Evolutionary conservation across 2,329 filamentous ascomycete species (phyloP), one percentile per base, ranked within the genome.

Genomic region (Teratosphaeria nubilosa): DNA sequence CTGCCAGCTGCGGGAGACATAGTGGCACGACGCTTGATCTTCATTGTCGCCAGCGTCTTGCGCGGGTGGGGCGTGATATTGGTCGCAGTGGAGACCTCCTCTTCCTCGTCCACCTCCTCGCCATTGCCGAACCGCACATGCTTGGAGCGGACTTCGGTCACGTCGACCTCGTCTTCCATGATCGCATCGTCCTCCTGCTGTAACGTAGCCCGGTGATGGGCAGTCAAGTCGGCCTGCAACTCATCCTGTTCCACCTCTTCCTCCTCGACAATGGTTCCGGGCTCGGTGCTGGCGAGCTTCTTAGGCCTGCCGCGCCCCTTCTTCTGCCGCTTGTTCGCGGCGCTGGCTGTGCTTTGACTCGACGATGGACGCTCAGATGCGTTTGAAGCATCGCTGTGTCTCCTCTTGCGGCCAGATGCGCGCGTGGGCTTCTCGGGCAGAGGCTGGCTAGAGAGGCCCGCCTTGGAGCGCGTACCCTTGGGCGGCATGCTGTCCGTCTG

Each of bases 31-130:
- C 69, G 69, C 61, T 67, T 70, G 51, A 70, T 54, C 6, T 66
- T 58, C 61, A 66, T 62, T 20, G 41, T 22, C 9, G n/a, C 20
- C 41, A 48, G 41, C 54, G 56, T 64, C 63, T 66, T 68, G 57
- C 58, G 62, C 41, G 66, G 68, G 55, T 71, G 65, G 22, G 70
- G 70, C 9, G 70, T 72, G 54, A 69, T 64, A 57, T 70, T 65
- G 22, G 66, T 66, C 5, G 69, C 67, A 4, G 70, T 70, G 2
- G 64, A 45, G 45, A 37, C 58, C 41, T 62, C 59, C 24, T 63
- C 60, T 6, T 53, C 58, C 53, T 62, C 59, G 22, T 63, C 60
- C 7, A 51, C 57, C 55, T 25, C 20, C 50, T 55, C 57, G 48
- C 62, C 62, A 30, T 64, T 63, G 61, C 64, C 65, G 52, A 72